Base-by-base conservation (phyloP, 176 grass and related monocot genomes). In the Olyra latifolia region DNA sequence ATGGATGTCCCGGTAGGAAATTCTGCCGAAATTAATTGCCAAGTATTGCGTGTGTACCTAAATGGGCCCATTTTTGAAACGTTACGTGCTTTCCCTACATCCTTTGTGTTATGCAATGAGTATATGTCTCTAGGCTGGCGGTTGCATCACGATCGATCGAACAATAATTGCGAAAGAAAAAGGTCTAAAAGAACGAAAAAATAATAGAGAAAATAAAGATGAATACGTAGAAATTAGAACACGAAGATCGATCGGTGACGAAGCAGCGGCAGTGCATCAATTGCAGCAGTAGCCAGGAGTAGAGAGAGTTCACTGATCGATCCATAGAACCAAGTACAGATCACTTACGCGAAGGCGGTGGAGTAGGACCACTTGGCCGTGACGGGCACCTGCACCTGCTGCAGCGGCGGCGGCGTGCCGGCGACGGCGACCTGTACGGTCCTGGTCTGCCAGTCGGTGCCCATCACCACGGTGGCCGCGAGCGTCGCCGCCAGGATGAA, bases 321-420 rank as follows among this genome's bases (percentile, higher is more conserved):
- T 35, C 32, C 32, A 35, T 35, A 2, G 32, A 2, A 35, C 5
- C 63, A 12, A 66, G 63, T 41, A 20, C 0, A 29, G 62, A 19
- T 35, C 32, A 62, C 83, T 91, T 86, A 97, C 94, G 88, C 81
- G 78, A 97, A 94, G 68, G 94, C 89, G 17, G 94, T 80, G 56
- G 89, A 84, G 78, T 92, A 83, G 32, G 54, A 77, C 81, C 83
- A 92, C 60, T 92, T 97, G 40, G 94, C 91, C 29, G 85, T 85
- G 70, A 87, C 81, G 7, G 91, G 45, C 42, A 97, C 32, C 50
- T 71, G 47, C 63, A 89, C 54, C 47, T 87, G 82, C 50, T 71
- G 47, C 63, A 89, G 55, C 47, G 89, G 82, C 69, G 86, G 91
- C 63, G 80, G 74, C 70, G 83, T 56, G 23, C 87, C 88, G 62